These are phyloP conservation scores for Ilex aquifolium DNA, from an alignment of 257 asterid genomes.

Conservation along the genomic window DNA sequence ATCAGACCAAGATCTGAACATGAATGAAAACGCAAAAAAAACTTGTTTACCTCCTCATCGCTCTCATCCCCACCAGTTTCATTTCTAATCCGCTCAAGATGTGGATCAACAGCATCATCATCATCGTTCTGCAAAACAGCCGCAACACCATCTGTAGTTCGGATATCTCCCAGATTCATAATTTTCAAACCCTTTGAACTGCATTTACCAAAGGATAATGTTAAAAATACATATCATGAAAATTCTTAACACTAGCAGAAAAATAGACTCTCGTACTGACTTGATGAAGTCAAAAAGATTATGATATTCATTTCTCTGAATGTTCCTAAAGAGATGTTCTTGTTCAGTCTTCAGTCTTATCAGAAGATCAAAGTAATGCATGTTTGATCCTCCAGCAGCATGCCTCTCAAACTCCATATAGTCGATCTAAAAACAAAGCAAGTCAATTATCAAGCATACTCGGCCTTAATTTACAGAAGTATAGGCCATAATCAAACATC, in stretches of 20 bases:
- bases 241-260: background rate
- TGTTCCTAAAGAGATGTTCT: slow-evolving; percentile 95
- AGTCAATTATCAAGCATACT: background rate
- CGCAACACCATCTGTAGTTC: slow-evolving; percentile 51
- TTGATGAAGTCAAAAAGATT: slow-evolving; percentile 65
- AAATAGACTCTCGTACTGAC: slow-evolving; percentile 31
- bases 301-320: slow-evolving; percentile 85
- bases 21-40: no score
- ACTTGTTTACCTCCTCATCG: slow-evolving; percentile 57
- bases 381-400: slow-evolving; percentile 92
- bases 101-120: slow-evolving; percentile 84
- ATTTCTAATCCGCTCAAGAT: slow-evolving; percentile 78
- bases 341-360: slow-evolving; percentile 83
- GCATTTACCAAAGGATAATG: slow-evolving; percentile 14
- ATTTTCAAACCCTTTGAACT: slow-evolving; percentile 78
- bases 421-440: slow-evolving; percentile 47
- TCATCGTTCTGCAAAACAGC: slow-evolving; percentile 51
- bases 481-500: no score
- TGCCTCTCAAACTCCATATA: slow-evolving; percentile 98
- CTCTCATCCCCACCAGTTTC: slow-evolving; percentile 69
- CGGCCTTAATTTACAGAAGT: no score
- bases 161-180: slow-evolving; percentile 50
- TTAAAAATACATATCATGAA: background rate
- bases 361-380: slow-evolving; percentile 94
- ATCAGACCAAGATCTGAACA: no score